Conservation (phyloP, 2,329 filamentous ascomycete species). For the Penicillium glabrum region DNA sequence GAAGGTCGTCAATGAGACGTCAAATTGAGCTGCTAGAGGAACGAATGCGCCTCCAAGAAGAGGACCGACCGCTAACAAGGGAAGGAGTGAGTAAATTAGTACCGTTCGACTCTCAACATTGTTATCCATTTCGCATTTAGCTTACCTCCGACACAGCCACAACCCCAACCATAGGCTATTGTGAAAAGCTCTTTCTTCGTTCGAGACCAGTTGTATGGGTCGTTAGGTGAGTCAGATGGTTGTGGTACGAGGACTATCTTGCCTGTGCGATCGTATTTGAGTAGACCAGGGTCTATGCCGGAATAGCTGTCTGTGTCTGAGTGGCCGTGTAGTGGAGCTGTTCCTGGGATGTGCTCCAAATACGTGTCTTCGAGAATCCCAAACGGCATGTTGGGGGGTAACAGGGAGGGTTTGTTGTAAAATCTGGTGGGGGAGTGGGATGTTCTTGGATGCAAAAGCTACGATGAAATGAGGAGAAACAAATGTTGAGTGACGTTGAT, state of each 20-base stretch:
- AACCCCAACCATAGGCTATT: slow-evolving; percentile 41
- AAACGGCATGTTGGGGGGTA: slow-evolving; percentile 26
- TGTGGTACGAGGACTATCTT: slow-evolving; percentile 27
- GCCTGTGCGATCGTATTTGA: slow-evolving; percentile 34
- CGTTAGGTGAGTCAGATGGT: slow-evolving; percentile 25
- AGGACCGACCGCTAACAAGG: slow-evolving; percentile 36
- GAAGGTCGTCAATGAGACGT: slow-evolving; percentile 32
- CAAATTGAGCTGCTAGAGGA: slow-evolving; percentile 34
- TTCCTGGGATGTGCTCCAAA: slow-evolving; percentile 33
- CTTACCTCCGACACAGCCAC: slow-evolving; percentile 44
- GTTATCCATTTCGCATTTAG: background rate
- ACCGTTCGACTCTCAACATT: background rate
- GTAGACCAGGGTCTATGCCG: slow-evolving; percentile 26
- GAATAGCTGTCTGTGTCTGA: slow-evolving; percentile 10
- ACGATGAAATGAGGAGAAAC: background rate
- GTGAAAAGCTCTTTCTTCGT: slow-evolving; percentile 39
- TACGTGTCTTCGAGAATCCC: slow-evolving; percentile 31
- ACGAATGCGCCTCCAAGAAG: slow-evolving; percentile 39
- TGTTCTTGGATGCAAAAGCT: background rate
- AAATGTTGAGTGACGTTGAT: background rate
- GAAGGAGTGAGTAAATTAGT: background rate
- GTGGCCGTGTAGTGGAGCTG: slow-evolving; percentile 27
- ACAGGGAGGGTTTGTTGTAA: background rate
- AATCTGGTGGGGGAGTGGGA: background rate
- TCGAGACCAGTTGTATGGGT: slow-evolving; percentile 28